Evolutionary conservation across 1,284 basidiomycete species (phyloP).

Genomic region (Puccinia sorghi): DNA sequence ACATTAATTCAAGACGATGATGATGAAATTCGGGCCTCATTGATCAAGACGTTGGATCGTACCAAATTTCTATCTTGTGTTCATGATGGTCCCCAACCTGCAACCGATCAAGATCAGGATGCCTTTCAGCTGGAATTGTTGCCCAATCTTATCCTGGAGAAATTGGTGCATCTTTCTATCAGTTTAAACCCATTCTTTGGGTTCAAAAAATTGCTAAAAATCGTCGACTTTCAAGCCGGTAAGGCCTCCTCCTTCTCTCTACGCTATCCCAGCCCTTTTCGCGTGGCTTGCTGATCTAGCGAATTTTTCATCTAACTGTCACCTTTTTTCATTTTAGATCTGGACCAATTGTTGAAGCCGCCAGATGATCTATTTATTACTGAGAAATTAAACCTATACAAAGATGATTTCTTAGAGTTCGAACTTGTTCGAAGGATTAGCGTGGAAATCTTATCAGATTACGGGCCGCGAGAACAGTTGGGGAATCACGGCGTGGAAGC

Average conservation of each 20-base stretch:
- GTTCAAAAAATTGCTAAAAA: slow-evolving; percentile 30
- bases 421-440: slow-evolving; percentile 23
- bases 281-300: neutral
- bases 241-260: neutral
- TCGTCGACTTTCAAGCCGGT: slow-evolving; percentile 8
- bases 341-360: slow-evolving; percentile 16
- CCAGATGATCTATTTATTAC: slow-evolving; percentile 22
- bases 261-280: neutral
- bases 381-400: slow-evolving; percentile 39
- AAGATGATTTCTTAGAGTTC: slow-evolving; percentile 40
- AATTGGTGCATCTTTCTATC: slow-evolving; percentile 15
- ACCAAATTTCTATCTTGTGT: neutral
- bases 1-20: slow-evolving; percentile 45
- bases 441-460: neutral
- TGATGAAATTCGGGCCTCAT: slow-evolving; percentile 25
- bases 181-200: slow-evolving; percentile 18
- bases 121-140: slow-evolving; percentile 24
- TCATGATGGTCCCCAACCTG: neutral
- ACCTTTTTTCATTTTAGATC: slow-evolving; percentile 9
- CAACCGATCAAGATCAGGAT: neutral
- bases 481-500: neutral
- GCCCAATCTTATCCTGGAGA: slow-evolving; percentile 18
- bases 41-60: slow-evolving; percentile 7
- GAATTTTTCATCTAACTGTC: neutral
- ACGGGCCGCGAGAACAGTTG: neutral